Evolutionary conservation across 1,139 yeast genomes (phyloP).

Genomic region (Candida sp.): DNA sequence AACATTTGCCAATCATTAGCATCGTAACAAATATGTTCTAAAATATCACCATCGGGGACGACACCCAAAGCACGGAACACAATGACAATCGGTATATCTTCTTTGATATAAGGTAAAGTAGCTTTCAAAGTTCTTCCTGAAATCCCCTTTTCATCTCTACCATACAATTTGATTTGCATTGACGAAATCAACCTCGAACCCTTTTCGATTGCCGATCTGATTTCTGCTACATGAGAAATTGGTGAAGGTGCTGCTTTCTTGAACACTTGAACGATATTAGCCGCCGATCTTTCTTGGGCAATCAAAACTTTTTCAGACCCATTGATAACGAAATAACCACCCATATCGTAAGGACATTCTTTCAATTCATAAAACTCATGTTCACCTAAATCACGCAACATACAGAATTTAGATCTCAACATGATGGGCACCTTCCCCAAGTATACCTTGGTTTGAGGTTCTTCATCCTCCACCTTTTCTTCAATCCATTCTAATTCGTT

Average conservation of each 20-base stretch:
- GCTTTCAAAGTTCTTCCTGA: constrained; percentile 87
- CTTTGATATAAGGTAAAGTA: constrained; percentile 92
- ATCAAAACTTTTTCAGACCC: constrained; percentile 98
- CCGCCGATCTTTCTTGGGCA: constrained; percentile 98
- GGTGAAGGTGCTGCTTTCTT: constrained; percentile 98
- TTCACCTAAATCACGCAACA: constrained; percentile 88
- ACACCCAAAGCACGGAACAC: constrained; percentile 98
- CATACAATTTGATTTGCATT: constrained; percentile 89
- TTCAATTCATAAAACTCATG: constrained; percentile 92
- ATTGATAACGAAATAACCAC: constrained; percentile 97
- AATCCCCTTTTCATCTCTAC: constrained; percentile 75
- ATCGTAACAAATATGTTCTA: constrained; percentile 97
- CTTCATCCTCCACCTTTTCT: constrained; percentile 54
- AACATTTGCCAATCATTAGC: constrained; percentile 99
- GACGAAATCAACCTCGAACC: constrained; percentile 94
- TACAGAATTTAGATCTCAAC: constrained; percentile 96
- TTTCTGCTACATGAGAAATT: constrained; percentile 93
- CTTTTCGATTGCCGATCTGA: constrained; percentile 93
- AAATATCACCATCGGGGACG: constrained; percentile 98
- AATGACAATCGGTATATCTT: constrained; percentile 94
- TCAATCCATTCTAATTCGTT: constrained; percentile 75
- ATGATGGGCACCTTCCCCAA: constrained; percentile 98
- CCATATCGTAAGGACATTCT: constrained; percentile 99
- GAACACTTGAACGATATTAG: constrained; percentile 97
- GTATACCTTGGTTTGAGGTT: constrained; percentile 66